Evolutionary conservation across 345 rosid species (phyloP), one percentile per base, ranked within the genome.

Genomic region (Moringa oleifera): DNA sequence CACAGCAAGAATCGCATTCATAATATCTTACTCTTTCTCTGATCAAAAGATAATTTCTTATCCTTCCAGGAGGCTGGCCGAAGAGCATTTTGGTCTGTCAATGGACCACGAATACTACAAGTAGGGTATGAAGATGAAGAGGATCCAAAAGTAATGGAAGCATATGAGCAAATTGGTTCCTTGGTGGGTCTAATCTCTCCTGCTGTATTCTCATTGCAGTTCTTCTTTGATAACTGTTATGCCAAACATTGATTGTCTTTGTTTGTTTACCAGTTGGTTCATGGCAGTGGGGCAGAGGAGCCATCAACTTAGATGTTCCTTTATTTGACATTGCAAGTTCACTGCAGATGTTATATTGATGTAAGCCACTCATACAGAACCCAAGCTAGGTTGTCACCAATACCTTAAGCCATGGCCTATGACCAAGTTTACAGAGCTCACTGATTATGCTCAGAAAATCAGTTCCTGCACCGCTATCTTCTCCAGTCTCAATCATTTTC

Each of bases 71-170:
- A 92, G 65, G 89, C 87, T 0, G 97, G 96, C 24, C 80, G 78
- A 62, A 84, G 96, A 62, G 87, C 96, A 16, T 82, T 93, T 65
- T 90, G 98, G 97, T 84, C 94, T 11, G 69, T 90, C 55, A 93
- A 88, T 49, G 98, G 94, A 66, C 89, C 98, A 17, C 55, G 89
- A 56, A 83, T 93, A 63, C 77, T 93, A 20, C 90, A 93, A 79
- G 59, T 88, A 25, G 98, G 98, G 12, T 90, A 93, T 25, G 96
- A 83, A 76, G 89, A 88, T 18, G 98, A 93, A 75, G 84, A 82
- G 65, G 81, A 93, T 78, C 81, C 87, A 22, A 86, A 86, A 86
- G 98, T 82, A 55, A 88, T 93, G 90, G 88, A 85, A 81, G 97
- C 98, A 7, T 93, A 79, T 15, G 97, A 93, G 69, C 87, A 69